These are phyloP conservation scores for Tolypocladium sp. DNA, from an alignment of 2,329 filamentous ascomycete genomes.

Conservation along the genomic window DNA sequence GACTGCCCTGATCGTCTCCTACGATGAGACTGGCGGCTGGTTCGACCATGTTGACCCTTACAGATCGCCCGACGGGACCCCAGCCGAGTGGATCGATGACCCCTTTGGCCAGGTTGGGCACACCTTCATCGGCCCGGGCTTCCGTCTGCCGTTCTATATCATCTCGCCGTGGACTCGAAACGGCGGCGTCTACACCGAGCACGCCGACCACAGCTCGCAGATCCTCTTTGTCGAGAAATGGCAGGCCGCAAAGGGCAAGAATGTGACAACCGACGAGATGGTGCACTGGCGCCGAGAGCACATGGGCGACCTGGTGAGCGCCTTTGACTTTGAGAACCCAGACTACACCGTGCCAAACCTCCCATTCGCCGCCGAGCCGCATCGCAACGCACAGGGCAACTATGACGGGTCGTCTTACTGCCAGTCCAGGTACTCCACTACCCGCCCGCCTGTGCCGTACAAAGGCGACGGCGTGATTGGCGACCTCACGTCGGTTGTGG, in stretches of 20 bases:
- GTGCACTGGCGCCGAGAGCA: constrained; percentile 19
- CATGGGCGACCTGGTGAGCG: constrained; percentile 24
- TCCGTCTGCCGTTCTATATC: constrained; percentile 45
- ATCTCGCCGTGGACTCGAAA: constrained; percentile 47
- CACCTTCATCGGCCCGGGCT: constrained; percentile 22
- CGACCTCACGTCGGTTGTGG: constrained; percentile 30
- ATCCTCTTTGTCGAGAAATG: constrained; percentile 44
- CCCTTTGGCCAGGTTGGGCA: constrained; percentile 28
- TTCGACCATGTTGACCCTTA: constrained; percentile 44
- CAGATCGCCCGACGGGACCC: constrained; percentile 36
- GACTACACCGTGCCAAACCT: constrained; percentile 37
- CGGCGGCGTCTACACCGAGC: constrained; percentile 43
- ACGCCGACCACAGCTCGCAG: constrained; percentile 45
- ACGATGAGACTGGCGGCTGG: constrained; percentile 41
- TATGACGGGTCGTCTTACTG: constrained; percentile 38
- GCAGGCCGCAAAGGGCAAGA: constrained; percentile 25
- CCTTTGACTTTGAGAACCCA: constrained; percentile 37
- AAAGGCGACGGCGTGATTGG: constrained; percentile 22
- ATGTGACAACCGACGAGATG: constrained; percentile 24
- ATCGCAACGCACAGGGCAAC: constrained; percentile 28
- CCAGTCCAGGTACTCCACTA: constrained; percentile 24
- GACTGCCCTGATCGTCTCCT: constrained; percentile 37
- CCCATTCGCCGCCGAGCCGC: constrained; percentile 33
- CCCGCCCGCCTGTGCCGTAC: constrained; percentile 39
- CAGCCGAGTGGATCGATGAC: constrained; percentile 42